Evolutionary conservation across 73 alveolate species (phyloP).

Genomic region (Symbiodinium pilosum): DNA sequence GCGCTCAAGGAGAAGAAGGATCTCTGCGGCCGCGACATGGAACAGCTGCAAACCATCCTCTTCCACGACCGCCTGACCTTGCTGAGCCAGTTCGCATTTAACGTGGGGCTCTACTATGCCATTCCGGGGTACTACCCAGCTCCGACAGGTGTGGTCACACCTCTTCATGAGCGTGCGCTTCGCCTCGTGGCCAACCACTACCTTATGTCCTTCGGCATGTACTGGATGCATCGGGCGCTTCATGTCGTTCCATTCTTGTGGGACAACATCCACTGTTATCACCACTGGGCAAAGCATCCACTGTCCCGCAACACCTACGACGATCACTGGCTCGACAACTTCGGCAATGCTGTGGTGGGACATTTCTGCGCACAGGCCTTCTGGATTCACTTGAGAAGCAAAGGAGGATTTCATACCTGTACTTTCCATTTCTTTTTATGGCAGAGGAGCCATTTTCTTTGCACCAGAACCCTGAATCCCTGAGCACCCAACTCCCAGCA

Average conservation of each 20-base stretch:
- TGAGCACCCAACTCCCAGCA: too few species aligned
- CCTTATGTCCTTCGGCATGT: slow-evolving; percentile 83
- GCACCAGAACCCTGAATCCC: too few species aligned
- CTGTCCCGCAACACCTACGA: slow-evolving; percentile 88
- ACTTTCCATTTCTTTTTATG: too few species aligned
- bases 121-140: slow-evolving; percentile 91
- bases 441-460: too few species aligned
- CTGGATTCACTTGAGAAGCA: too few species aligned
- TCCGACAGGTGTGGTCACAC: neutral
- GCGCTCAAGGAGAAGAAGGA: slow-evolving; percentile 88
- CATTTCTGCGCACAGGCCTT: slow-evolving; percentile 62
- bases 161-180: slow-evolving; percentile 54
- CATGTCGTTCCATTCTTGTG: slow-evolving; percentile 89
- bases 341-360: slow-evolving; percentile 83
- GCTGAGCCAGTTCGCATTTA: slow-evolving; percentile 86
- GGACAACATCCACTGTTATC: slow-evolving; percentile 86
- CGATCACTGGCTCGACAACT: slow-evolving; percentile 91
- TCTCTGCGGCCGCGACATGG: slow-evolving; percentile 78
- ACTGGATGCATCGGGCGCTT: slow-evolving; percentile 91
- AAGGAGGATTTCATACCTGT: too few species aligned
- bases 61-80: slow-evolving; percentile 70
- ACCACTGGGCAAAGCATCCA: slow-evolving; percentile 94
- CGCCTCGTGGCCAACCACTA: slow-evolving; percentile 76
- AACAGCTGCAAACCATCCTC: slow-evolving; percentile 60
- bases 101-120: slow-evolving; percentile 73